Evolutionary conservation across 139 green algal species (phyloP).

Genomic region (Chlamydomonas sphaeroides): DNA sequence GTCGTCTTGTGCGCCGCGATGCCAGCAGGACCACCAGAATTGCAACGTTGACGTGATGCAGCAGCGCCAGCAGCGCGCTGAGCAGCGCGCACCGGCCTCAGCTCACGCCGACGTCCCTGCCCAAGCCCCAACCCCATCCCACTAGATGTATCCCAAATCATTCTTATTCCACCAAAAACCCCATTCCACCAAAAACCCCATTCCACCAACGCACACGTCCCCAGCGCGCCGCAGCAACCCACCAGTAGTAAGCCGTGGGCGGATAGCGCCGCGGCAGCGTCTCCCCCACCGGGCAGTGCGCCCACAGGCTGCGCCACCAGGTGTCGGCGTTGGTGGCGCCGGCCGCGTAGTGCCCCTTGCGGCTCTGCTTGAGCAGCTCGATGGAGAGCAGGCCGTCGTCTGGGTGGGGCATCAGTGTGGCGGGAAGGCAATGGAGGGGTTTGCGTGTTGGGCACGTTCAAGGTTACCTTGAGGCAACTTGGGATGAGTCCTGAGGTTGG

Average conservation of each 20-base stretch:
- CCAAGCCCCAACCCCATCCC: too few relatives aligned
- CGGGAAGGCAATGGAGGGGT: too few relatives aligned
- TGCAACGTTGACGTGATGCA: too few relatives aligned
- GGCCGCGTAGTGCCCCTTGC: conserved; percentile 78
- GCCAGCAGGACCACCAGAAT: too few relatives aligned
- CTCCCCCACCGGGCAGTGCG: neutral
- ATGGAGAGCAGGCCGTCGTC: conserved; percentile 82
- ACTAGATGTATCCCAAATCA: neutral
- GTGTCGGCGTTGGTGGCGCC: conserved; percentile 80
- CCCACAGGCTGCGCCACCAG: conserved; percentile 71
- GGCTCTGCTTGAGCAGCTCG: conserved; percentile 81
- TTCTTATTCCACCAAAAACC: neutral
- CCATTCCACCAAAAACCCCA: neutral
- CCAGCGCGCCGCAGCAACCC: neutral
- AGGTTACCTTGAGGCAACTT: too few relatives aligned
- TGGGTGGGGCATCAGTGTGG: conserved; percentile 33
- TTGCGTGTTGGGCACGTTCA: neutral
- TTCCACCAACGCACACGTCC: neutral
- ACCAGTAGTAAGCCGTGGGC: conserved; percentile 38
- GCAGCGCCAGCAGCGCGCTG: too few relatives aligned
- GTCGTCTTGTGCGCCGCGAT: too few relatives aligned
- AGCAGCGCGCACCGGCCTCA: too few relatives aligned
- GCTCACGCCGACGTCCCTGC: too few relatives aligned
- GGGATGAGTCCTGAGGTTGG: too few relatives aligned
- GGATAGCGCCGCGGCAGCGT: neutral